phyloP scores from a whole-genome alignment of 2,329 filamentous ascomycete genomes.

The Ilyonectria sp. region DNA sequence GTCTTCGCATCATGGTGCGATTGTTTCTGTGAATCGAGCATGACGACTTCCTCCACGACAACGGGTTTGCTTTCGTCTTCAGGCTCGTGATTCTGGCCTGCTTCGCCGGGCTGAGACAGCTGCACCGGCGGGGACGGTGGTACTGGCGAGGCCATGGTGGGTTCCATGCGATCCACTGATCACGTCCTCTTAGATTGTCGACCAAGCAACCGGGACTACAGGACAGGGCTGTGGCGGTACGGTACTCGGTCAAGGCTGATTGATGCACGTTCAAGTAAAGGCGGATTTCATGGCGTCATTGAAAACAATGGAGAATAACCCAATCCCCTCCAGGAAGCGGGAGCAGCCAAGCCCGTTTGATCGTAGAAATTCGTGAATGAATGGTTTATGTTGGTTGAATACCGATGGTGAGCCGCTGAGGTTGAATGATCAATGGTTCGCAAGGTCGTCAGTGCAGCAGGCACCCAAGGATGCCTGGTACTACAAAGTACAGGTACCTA shows the following conservation, averaged over 20 bases:
- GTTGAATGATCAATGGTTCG: background rate
- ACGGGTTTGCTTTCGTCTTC: conserved; percentile 32
- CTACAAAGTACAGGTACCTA: conserved; percentile 5
- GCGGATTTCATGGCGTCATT: background rate
- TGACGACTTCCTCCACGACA: conserved; percentile 36
- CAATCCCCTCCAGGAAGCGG: background rate
- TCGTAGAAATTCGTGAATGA: background rate
- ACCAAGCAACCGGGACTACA: conserved; percentile 21
- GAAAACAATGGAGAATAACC: no score
- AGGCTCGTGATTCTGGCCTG: conserved; percentile 32
- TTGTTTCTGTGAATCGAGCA: conserved; percentile 41
- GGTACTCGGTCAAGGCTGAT: background rate
- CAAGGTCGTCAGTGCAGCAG: background rate
- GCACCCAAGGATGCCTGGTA: conserved; percentile 1
- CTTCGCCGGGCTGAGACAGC: conserved; percentile 35
- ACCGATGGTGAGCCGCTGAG: background rate
- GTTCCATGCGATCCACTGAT: conserved; percentile 12
- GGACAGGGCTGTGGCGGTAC: background rate
- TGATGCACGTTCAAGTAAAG: background rate
- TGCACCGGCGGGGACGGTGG: conserved; percentile 27
- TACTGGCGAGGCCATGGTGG: conserved; percentile 37
- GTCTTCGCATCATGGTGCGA: conserved; percentile 49
- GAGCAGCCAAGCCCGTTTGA: no score
- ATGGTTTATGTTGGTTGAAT: background rate
- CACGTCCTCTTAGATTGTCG: conserved; percentile 17